Evolutionary conservation across 1,284 basidiomycete species (phyloP).

Genomic region (Meira miltonrushii): DNA sequence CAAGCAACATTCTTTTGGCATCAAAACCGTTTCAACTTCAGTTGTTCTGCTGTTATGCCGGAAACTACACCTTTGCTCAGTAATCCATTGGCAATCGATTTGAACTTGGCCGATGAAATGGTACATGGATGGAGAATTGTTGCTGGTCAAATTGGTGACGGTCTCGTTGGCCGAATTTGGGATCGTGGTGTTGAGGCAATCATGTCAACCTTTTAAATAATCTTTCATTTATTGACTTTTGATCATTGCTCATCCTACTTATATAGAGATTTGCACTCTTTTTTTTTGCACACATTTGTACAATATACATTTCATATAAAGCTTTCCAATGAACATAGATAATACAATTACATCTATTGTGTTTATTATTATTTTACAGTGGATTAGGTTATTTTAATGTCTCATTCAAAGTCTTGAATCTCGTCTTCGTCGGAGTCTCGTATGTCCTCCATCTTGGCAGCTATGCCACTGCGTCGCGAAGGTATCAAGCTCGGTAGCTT

Average conservation of each 20-base stretch:
- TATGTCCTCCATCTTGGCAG: neutral
- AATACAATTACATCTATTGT: neutral
- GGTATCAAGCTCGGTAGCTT: too few relatives aligned
- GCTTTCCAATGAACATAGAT: neutral
- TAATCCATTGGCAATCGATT: conserved; percentile 25
- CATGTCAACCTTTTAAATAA: conserved; percentile 2
- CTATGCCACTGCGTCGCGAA: too few relatives aligned
- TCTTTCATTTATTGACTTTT: neutral
- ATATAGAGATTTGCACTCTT: neutral
- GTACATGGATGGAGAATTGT: conserved; percentile 34
- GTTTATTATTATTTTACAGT: too few relatives aligned
- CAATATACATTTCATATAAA: neutral
- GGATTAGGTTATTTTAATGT: neutral
- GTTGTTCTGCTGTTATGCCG: conserved; percentile 22
- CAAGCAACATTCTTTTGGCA: conserved; percentile 45
- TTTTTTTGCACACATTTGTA: neutral
- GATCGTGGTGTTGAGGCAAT: conserved; percentile 32
- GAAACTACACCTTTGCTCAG: conserved; percentile 11
- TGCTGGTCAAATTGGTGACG: conserved; percentile 33
- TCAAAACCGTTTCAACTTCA: conserved; percentile 42
- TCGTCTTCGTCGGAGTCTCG: neutral
- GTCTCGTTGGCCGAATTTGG: conserved; percentile 35
- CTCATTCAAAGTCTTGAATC: neutral
- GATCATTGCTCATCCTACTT: neutral
- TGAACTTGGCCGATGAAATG: conserved; percentile 33